phyloP scores from a whole-genome alignment of 2,329 filamentous ascomycete genomes.

The Ophiostoma novo-ulmi region DNA sequence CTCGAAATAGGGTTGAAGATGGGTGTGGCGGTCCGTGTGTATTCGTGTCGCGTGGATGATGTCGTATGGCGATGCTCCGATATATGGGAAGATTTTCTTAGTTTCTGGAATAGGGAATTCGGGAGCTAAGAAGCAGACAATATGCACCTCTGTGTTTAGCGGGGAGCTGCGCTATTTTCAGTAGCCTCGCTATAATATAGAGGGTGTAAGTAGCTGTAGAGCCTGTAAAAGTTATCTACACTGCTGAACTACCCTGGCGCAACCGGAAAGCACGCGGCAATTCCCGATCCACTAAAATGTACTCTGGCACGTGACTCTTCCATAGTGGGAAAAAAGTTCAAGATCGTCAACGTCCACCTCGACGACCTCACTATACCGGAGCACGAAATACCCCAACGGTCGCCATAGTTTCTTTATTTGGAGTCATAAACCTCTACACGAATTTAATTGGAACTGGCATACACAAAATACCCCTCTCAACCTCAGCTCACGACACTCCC shows the following conservation, averaged over 20 bases:
- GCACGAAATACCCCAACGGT: constrained; percentile 8
- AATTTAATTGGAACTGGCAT: background rate
- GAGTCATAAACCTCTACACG: background rate
- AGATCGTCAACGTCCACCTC: constrained; percentile 19
- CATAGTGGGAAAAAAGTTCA: constrained; percentile 22
- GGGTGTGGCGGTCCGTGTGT: background rate
- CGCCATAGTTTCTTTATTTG: background rate
- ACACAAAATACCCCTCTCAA: background rate
- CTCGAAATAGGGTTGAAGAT: background rate
- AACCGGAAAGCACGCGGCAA: constrained; percentile 19
- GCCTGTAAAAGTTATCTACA: constrained; percentile 7
- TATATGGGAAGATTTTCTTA: constrained; percentile 10
- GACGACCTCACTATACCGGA: constrained; percentile 13
- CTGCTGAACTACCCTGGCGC: background rate
- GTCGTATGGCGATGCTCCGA: constrained; percentile 6
- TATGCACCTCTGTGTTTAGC: background rate
- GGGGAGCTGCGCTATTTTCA: constrained; percentile 21
- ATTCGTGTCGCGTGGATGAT: constrained; percentile 14
- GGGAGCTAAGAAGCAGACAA: background rate
- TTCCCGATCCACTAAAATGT: constrained; percentile 18
- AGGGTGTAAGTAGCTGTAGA: background rate
- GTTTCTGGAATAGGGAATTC: constrained; percentile 13
- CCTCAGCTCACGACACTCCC: background rate
- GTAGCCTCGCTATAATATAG: background rate
- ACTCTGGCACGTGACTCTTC: constrained; percentile 18